Evolutionary conservation across 495 filamentous ascomycete species (phyloP), one percentile per base, ranked within the genome.

Genomic region (Tuber microsphaerosporum): DNA sequence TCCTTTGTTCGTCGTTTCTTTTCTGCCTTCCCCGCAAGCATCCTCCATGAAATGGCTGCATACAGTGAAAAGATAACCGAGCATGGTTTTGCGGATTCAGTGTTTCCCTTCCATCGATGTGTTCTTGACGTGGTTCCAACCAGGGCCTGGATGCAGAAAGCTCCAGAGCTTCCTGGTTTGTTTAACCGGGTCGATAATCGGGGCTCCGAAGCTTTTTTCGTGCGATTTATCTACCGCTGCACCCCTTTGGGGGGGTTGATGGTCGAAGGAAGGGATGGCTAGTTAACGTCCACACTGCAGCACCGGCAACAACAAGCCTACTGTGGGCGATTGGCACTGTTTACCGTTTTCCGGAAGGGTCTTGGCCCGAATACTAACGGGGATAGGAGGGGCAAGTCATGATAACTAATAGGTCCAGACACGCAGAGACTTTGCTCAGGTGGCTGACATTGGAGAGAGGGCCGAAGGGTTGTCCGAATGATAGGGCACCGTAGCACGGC

Each of bases 61-160:
- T 77, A 74, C 73, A 68, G 76, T 46, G 72, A 73, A 75, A 61
- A 72, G 44, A 79, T 71, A 46, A 61, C 56, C 70, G 76, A 79
- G 76, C 73, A 70, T 26, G 73, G 26, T 41, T 45, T 69, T 71
- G 43, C 43, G 74, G 44, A 73, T 75, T 42, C 69, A 41, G 42
- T 44, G 42, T 61, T 79, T 78, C 42, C 31, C 26, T 77, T 79
- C 70, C 76, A 75, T 75, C 73, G 56, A 61, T 79, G 45, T 69
- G 69, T 43, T 79, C 76, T 77, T 79, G 77, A 79, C 77, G 76
- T 79, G 77, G 77, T 79, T 79, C 77, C 77, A 79, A 79, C 77
- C 77, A 79, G 73, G 61, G 73, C 73, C 76, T 79, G 45, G 73
- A 71, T 75, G 73, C 71, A 73, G 56, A 71, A 77, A 77, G 76